Evolutionary conservation across 169 alveolate species (phyloP).

Genomic region (Cryptosporidium bovis): DNA sequence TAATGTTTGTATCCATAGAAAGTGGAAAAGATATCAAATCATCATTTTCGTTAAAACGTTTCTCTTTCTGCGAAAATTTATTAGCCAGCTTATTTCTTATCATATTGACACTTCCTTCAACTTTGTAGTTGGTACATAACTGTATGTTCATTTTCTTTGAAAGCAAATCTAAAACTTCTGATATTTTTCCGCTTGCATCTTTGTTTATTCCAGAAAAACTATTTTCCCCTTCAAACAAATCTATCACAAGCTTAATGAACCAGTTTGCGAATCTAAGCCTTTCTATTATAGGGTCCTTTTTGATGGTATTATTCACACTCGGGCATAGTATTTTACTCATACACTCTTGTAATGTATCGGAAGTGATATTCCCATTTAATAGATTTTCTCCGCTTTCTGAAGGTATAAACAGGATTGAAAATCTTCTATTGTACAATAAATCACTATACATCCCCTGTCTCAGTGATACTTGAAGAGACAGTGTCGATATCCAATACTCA

Average conservation of each 20-base stretch:
- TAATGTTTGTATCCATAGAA: constrained; percentile 9
- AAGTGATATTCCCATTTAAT: neutral
- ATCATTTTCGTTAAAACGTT: neutral
- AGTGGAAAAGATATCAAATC: constrained; percentile 22
- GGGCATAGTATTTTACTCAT: neutral
- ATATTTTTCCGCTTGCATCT: neutral
- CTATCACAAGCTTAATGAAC: constrained; percentile 14
- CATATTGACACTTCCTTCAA: neutral
- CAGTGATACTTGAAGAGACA: constrained; percentile 48
- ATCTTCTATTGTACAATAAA: constrained; percentile 48
- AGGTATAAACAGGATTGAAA: constrained; percentile 13
- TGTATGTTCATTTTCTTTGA: neutral
- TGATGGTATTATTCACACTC: neutral
- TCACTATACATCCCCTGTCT: constrained; percentile 23
- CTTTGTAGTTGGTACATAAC: neutral
- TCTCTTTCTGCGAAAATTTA: constrained; percentile 23
- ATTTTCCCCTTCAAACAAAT: neutral
- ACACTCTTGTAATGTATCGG: constrained; percentile 3
- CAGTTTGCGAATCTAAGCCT: constrained; percentile 40
- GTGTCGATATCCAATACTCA: constrained; percentile 67
- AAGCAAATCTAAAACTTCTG: constrained; percentile 6
- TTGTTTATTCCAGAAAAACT: neutral
- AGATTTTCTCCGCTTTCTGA: neutral
- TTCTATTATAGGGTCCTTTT: neutral
- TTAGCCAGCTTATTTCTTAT: constrained; percentile 2